Conservation (phyloP, 768 basidiomycete genomes). For the Tulasnella sp. region DNA sequence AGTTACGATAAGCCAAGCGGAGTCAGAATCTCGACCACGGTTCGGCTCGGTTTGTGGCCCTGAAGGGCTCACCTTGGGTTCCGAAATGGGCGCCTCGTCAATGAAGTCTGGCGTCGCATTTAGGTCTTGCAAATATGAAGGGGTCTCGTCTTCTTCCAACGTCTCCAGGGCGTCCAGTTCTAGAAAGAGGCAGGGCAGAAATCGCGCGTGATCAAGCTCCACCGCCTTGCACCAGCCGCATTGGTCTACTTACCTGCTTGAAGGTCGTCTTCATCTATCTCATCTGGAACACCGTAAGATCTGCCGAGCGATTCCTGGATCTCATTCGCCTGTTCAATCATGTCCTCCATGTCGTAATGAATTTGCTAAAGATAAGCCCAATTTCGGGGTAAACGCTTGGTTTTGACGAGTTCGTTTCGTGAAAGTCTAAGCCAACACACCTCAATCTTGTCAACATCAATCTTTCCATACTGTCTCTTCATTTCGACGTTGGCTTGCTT, state of each 20-base stretch:
- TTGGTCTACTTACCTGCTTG: conserved; percentile 68
- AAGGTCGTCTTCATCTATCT: conserved; percentile 94
- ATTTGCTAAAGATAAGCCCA: conserved; percentile 56
- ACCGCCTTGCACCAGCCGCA: conserved; percentile 13
- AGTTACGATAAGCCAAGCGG: background rate
- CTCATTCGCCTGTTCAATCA: conserved; percentile 95
- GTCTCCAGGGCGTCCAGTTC: conserved; percentile 80
- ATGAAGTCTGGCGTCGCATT: conserved; percentile 89
- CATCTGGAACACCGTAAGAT: conserved; percentile 95
- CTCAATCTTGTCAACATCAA: conserved; percentile 98
- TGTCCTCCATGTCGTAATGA: conserved; percentile 97
- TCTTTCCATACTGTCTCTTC: conserved; percentile 93
- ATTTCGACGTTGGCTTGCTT: conserved; percentile 93
- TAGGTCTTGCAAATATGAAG: conserved; percentile 82
- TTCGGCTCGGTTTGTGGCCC: background rate
- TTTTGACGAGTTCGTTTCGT: background rate
- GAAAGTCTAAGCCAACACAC: conserved; percentile 44
- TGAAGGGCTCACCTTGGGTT: conserved; percentile 14
- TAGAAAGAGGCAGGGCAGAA: conserved; percentile 39
- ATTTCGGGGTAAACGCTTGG: background rate
- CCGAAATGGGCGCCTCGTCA: conserved; percentile 78
- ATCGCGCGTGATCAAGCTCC: conserved; percentile 3
- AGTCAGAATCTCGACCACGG: background rate
- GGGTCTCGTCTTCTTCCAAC: conserved; percentile 76
- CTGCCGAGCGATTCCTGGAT: conserved; percentile 91